Evolutionary conservation across 441 rosid genomes (phyloP).

Genomic region (Daphne laureola): DNA sequence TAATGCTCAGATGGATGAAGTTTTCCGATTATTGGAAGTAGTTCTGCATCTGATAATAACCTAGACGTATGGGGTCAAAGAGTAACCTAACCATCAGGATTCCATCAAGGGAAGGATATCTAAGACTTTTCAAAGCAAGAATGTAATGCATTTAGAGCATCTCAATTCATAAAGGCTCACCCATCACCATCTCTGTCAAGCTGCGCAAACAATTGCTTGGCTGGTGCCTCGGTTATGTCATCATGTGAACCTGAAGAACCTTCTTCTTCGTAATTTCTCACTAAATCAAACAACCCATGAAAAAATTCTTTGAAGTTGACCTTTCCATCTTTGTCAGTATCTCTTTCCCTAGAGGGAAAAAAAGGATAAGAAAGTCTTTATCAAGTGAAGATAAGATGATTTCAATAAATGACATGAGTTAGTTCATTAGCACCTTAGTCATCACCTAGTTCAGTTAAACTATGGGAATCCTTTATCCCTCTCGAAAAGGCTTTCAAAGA

Average conservation of each 20-base stretch:
- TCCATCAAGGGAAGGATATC: neutral
- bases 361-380: constrained; percentile 15
- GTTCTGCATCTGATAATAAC: constrained; percentile 56
- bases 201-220: constrained; percentile 59
- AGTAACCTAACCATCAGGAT: constrained; percentile 8
- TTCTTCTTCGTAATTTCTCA: constrained; percentile 83
- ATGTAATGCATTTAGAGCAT: neutral
- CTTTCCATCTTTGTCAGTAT: constrained; percentile 87
- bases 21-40: constrained; percentile 69
- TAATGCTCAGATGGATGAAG: constrained; percentile 87
- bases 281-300: constrained; percentile 87
- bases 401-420: too few relatives aligned
- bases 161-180: constrained; percentile 29
- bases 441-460: too few relatives aligned
- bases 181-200: constrained; percentile 87
- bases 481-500: too few relatives aligned
- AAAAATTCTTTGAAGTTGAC: constrained; percentile 75
- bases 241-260: constrained; percentile 47
- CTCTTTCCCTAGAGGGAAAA: constrained; percentile 59
- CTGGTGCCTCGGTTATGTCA: constrained; percentile 68
- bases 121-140: constrained; percentile 7
- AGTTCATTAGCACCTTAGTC: too few relatives aligned
- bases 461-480: too few relatives aligned
- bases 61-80: constrained; percentile 27
- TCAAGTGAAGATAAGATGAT: constrained; percentile 1